phyloP scores from a whole-genome alignment of 2,329 filamentous ascomycete genomes.

The Biscogniauxia mediterranea region DNA sequence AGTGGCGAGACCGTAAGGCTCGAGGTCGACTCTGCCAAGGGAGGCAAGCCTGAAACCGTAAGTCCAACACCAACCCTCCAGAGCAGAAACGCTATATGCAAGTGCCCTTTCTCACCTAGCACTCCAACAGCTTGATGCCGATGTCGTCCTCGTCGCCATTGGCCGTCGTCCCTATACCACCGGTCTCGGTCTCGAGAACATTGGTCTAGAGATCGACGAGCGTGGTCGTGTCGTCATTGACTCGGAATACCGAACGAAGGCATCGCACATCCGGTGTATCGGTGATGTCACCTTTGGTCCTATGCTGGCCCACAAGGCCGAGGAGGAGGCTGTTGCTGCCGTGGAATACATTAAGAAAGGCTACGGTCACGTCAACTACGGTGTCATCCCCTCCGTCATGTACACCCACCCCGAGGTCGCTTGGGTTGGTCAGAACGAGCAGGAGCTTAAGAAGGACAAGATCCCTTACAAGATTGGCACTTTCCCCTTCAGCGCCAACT shows the following conservation, averaged over 20 bases:
- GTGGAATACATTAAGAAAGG: conserved; percentile 98
- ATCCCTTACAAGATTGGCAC: conserved; percentile 90
- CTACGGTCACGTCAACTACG: conserved; percentile 98
- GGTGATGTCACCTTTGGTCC: conserved; percentile 96
- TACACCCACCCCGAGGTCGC: conserved; percentile 98
- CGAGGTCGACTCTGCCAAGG: conserved; percentile 87
- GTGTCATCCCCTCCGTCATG: conserved; percentile 96
- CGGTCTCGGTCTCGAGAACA: conserved; percentile 89
- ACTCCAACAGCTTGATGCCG: conserved; percentile 71
- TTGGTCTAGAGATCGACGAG: conserved; percentile 88
- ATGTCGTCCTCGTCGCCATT: conserved; percentile 95
- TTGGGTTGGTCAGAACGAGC: conserved; percentile 97
- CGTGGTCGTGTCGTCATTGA: conserved; percentile 94
- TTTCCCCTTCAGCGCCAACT: conserved; percentile 98
- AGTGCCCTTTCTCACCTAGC: conserved; percentile 12
- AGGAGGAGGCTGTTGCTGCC: conserved; percentile 93
- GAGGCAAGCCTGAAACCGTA: conserved; percentile 89
- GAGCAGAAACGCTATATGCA: background rate
- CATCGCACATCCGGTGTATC: conserved; percentile 94
- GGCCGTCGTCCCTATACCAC: conserved; percentile 92
- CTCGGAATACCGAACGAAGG: conserved; percentile 97
- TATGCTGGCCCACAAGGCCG: conserved; percentile 99
- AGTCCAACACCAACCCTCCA: conserved; percentile 34
- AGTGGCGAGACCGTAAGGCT: conserved; percentile 76
- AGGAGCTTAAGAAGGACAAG: conserved; percentile 85